Conservation (phyloP, 2,329 filamentous ascomycete species). For the Xylaria sp. region DNA sequence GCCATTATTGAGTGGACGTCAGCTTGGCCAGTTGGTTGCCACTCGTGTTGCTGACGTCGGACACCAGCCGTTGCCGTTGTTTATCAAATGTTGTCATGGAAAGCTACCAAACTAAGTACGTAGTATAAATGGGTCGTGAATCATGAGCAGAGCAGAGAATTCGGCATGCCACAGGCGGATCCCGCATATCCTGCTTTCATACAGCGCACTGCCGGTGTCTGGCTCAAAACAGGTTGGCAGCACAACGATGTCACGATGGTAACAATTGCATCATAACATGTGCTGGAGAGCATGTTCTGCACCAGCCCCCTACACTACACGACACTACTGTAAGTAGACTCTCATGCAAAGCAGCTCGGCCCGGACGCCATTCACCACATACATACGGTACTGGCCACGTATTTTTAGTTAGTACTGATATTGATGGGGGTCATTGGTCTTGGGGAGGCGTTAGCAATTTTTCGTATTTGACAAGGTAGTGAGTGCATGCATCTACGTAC, state of each 20-base stretch:
- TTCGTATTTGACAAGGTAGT: neutral
- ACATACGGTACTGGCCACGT: neutral
- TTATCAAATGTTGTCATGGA: slow-evolving; percentile 4
- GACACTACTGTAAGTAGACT: too few relatives aligned
- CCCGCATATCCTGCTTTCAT: neutral
- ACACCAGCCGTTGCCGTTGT: neutral
- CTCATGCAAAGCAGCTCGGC: neutral
- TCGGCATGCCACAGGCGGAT: slow-evolving; percentile 1
- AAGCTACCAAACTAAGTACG: neutral
- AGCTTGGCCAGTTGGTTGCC: neutral
- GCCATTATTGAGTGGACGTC: neutral
- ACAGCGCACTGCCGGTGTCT: neutral
- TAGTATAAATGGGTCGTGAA: too few relatives aligned
- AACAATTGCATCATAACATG: slow-evolving; percentile 24
- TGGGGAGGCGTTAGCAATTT: neutral
- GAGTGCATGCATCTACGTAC: too few relatives aligned
- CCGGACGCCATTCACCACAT: neutral
- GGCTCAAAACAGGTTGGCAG: slow-evolving; percentile 18
- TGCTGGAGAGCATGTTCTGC: neutral
- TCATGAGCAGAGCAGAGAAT: neutral
- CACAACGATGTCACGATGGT: slow-evolving; percentile 19
- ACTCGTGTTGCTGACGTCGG: slow-evolving; percentile 20
- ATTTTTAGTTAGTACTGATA: neutral
- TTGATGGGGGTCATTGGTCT: neutral
- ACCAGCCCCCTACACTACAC: neutral